phyloP scores from a whole-genome alignment of 257 asterid genomes.

The Buddleja alternifolia region DNA sequence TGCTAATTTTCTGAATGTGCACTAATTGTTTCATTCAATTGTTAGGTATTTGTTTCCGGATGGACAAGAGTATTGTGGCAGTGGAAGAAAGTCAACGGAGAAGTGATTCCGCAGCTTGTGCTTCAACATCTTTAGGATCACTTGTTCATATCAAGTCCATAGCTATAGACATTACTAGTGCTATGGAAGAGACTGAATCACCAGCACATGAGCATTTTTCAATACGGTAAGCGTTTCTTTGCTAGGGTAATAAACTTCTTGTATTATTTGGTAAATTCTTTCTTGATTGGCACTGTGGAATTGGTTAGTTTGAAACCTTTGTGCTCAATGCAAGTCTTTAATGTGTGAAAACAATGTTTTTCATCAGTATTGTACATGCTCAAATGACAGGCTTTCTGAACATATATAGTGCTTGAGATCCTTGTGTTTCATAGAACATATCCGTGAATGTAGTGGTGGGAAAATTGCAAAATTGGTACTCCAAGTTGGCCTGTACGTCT shows the following conservation, averaged over 20 bases:
- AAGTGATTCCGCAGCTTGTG: constrained; percentile 36
- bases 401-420: neutral
- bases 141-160: constrained; percentile 56
- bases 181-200: constrained; percentile 37
- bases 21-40: constrained; percentile 19
- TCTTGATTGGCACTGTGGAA: neutral
- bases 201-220: constrained; percentile 61
- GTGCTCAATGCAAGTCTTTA: constrained; percentile 1
- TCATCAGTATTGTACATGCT: constrained; percentile 11
- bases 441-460: constrained; percentile 4
- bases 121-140: constrained; percentile 46
- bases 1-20: neutral
- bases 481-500: too few species aligned
- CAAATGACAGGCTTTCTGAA: neutral
- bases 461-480: too few species aligned
- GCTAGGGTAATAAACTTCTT: constrained; percentile 2
- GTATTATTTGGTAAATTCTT: neutral
- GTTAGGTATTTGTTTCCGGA: constrained; percentile 31
- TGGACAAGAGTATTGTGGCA: constrained; percentile 45
- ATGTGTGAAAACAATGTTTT: neutral
- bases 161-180: constrained; percentile 52
- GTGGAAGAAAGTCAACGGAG: constrained; percentile 35
- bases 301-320: neutral
- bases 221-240: constrained; percentile 59
- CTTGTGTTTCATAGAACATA: neutral